Conservation (phyloP, 108 stramenopile species). For the Fragilariopsis cylindrus region DNA sequence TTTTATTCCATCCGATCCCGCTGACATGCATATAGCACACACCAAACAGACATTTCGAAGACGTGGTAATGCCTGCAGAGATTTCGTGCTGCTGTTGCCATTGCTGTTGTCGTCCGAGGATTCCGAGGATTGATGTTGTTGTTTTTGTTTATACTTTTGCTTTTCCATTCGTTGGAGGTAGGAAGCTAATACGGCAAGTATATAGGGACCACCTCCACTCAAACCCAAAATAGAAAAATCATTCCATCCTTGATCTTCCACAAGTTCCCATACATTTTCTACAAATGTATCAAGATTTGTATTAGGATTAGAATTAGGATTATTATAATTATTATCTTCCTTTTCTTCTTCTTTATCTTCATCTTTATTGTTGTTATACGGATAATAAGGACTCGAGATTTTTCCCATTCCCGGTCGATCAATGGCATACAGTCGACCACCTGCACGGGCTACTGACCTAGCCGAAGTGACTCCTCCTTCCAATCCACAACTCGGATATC, state of each 20-base stretch:
- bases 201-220: slow-evolving; percentile 15
- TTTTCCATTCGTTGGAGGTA: background rate
- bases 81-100: background rate
- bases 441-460: background rate
- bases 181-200: slow-evolving; percentile 3
- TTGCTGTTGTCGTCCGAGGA: background rate
- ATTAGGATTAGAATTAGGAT: background rate
- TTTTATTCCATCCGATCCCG: background rate
- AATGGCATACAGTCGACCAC: background rate
- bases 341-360: background rate
- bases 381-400: slow-evolving; percentile 1
- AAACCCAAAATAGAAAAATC: slow-evolving; percentile 12
- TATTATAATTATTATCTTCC: background rate
- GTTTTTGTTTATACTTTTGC: background rate
- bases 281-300: background rate
- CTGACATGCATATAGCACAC: background rate
- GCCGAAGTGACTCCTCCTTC: slow-evolving; percentile 8
- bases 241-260: slow-evolving; percentile 1
- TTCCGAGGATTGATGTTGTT: background rate
- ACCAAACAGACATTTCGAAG: slow-evolving; percentile 9
- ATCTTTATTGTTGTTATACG: background rate
- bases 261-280: slow-evolving; percentile 16
- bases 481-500: slow-evolving; percentile 1
- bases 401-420: slow-evolving; percentile 18
- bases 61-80: too few relatives aligned